A percentile compares a stretch with the other conserved stretches of the same genome.
Conservation (phyloP, 1,284 basidiomycete genomes). For the Cutaneotrichosporon mucoides region DNA sequence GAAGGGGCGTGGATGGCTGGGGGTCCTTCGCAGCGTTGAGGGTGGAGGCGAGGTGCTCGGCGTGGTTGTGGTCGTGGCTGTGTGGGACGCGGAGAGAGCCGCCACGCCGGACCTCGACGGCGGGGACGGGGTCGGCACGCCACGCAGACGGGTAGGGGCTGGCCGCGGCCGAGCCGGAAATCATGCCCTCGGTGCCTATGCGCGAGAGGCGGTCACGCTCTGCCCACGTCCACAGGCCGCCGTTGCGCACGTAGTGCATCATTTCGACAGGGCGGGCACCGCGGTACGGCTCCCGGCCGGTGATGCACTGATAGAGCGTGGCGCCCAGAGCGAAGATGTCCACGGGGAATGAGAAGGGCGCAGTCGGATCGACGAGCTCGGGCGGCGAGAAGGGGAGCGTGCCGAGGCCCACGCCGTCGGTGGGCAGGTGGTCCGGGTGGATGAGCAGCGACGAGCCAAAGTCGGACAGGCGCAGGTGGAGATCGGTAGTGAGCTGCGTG, state of each 20-base stretch:
- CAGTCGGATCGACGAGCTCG: slow-evolving; percentile 49
- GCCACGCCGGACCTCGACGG: slow-evolving; percentile 21
- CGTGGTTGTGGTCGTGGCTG: neutral
- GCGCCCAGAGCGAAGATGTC: slow-evolving; percentile 55
- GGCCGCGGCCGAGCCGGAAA: slow-evolving; percentile 6
- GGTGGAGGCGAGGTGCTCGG: slow-evolving; percentile 12
- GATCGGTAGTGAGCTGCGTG: slow-evolving; percentile 38
- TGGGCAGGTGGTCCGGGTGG: slow-evolving; percentile 44
- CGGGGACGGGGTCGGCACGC: slow-evolving; percentile 20
- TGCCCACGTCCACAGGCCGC: slow-evolving; percentile 52
- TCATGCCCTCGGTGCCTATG: slow-evolving; percentile 19
- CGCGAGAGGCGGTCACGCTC: slow-evolving; percentile 43
- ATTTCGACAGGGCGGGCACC: slow-evolving; percentile 49
- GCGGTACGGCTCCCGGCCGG: slow-evolving; percentile 52
- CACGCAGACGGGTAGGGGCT: slow-evolving; percentile 40
- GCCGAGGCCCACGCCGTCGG: slow-evolving; percentile 51
- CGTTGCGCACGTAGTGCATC: slow-evolving; percentile 50
- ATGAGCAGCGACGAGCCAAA: slow-evolving; percentile 53
- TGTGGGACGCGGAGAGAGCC: slow-evolving; percentile 33
- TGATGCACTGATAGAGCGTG: slow-evolving; percentile 51
- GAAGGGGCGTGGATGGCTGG: slow-evolving; percentile 21
- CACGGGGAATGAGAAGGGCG: slow-evolving; percentile 50
- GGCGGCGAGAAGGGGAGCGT: slow-evolving; percentile 54
- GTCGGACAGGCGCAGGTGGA: slow-evolving; percentile 51
- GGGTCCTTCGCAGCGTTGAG: slow-evolving; percentile 9